phyloP scores from a whole-genome alignment of 768 basidiomycete species.

The Mycena crocata region DNA sequence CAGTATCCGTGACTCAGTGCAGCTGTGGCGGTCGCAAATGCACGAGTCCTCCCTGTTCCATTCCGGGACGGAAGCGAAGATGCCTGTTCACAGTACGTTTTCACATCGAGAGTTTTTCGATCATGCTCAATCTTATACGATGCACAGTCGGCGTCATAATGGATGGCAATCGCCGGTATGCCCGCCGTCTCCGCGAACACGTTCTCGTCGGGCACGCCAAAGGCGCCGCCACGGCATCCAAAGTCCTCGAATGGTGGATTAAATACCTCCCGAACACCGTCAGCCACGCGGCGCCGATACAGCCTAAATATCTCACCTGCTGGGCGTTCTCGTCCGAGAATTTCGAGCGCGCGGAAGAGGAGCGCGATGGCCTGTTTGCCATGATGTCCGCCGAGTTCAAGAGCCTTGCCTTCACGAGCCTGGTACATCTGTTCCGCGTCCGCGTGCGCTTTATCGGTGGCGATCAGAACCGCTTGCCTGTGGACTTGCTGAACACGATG shows the following conservation, averaged over 20 bases:
- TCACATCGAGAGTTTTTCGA: neutral
- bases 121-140: neutral
- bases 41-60: slow-evolving; percentile 23
- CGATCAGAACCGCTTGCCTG: slow-evolving; percentile 23
- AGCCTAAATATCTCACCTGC: slow-evolving; percentile 28
- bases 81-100: slow-evolving; percentile 22
- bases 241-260: slow-evolving; percentile 35
- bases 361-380: slow-evolving; percentile 31
- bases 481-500: slow-evolving; percentile 26
- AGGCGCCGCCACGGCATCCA: slow-evolving; percentile 27
- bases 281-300: neutral
- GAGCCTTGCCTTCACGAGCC: slow-evolving; percentile 28
- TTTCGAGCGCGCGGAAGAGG: slow-evolving; percentile 26
- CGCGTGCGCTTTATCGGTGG: slow-evolving; percentile 31
- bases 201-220: slow-evolving; percentile 28
- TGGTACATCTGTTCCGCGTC: slow-evolving; percentile 27
- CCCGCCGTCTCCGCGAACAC: slow-evolving; percentile 19
- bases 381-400: slow-evolving; percentile 31
- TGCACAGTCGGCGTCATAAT: slow-evolving; percentile 32
- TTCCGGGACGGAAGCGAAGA: slow-evolving; percentile 7
- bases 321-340: slow-evolving; percentile 35
- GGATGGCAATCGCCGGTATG: slow-evolving; percentile 33
- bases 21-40: slow-evolving; percentile 12
- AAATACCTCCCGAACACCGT: slow-evolving; percentile 26
- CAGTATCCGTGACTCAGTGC: neutral